Conservation (phyloP, 129 eudicot species). For the Ambrosia trifida region DNA sequence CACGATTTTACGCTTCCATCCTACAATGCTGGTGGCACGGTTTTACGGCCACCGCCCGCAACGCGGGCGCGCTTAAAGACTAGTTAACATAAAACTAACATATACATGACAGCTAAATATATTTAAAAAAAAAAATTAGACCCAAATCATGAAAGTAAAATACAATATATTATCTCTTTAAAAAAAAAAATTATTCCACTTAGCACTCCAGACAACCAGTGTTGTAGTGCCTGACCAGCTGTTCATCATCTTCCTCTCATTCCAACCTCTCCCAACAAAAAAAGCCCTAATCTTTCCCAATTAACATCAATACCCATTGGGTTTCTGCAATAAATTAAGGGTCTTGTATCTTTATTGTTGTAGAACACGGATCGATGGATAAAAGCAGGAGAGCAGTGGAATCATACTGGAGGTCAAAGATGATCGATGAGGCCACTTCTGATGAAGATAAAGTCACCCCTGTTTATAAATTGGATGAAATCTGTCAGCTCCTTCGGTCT, state of each 20-base stretch:
- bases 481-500: slow-evolving; percentile 88
- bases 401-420: slow-evolving; percentile 90
- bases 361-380: slow-evolving; percentile 49
- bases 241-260: not conserved
- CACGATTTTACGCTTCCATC: too few species aligned
- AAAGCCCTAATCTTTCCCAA: not conserved
- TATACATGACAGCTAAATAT: not conserved
- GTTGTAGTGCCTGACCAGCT: not conserved
- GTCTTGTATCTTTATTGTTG: not conserved
- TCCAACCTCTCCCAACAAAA: not conserved
- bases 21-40: too few species aligned
- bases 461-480: slow-evolving; percentile 86
- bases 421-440: slow-evolving; percentile 84
- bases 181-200: not conserved
- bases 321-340: not conserved
- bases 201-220: slow-evolving; percentile 7
- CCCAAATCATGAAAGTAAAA: not conserved
- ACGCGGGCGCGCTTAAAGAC: too few species aligned
- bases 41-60: too few species aligned
- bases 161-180: not conserved
- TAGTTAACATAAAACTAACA: too few species aligned
- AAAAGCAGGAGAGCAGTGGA: slow-evolving; percentile 99
- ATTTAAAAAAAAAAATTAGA: not conserved
- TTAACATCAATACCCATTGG: not conserved
- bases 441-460: slow-evolving; percentile 97